Evolutionary conservation across 2,329 filamentous ascomycete species (phyloP).

Genomic region (Ascochyta viciae-villosae): DNA sequence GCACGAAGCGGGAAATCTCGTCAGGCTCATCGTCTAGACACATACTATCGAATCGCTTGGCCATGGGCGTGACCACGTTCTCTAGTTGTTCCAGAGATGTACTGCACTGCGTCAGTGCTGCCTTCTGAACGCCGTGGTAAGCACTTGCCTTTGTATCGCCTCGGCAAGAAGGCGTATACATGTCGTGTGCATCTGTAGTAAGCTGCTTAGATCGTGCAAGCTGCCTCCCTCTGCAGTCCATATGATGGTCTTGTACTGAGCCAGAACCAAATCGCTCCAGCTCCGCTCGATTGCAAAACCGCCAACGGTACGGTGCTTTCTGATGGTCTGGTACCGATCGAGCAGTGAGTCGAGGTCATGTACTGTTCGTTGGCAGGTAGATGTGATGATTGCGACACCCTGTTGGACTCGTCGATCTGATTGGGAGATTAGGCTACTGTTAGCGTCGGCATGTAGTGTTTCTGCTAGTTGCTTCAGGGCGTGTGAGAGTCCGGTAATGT

Average conservation of each 20-base stretch:
- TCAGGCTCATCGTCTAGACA: constrained; percentile 40
- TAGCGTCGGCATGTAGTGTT: constrained; percentile 47
- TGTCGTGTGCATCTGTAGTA: constrained; percentile 53
- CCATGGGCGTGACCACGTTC: constrained; percentile 39
- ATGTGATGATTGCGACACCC: constrained; percentile 51
- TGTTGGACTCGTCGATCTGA: constrained; percentile 43
- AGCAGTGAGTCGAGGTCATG: constrained; percentile 55
- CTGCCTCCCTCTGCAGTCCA: constrained; percentile 56
- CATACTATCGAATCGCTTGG: constrained; percentile 43
- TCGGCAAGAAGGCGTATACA: constrained; percentile 51
- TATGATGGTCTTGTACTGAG: constrained; percentile 52
- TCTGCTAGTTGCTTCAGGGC: constrained; percentile 55
- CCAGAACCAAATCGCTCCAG: constrained; percentile 54
- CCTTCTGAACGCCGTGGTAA: too few relatives aligned
- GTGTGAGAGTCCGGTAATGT: constrained; percentile 52
- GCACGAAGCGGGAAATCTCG: constrained; percentile 39
- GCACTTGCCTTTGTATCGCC: constrained; percentile 50
- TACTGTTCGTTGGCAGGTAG: constrained; percentile 50
- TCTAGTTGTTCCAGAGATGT: constrained; percentile 45
- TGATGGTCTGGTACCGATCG: constrained; percentile 55
- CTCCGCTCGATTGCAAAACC: constrained; percentile 53
- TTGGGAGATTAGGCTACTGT: constrained; percentile 42
- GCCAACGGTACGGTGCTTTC: constrained; percentile 49
- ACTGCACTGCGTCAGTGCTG: constrained; percentile 31
- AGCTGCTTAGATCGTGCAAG: constrained; percentile 49